Evolutionary conservation across 345 rosid genomes (phyloP).

Genomic region (Zanthoxylum bungeanum): DNA sequence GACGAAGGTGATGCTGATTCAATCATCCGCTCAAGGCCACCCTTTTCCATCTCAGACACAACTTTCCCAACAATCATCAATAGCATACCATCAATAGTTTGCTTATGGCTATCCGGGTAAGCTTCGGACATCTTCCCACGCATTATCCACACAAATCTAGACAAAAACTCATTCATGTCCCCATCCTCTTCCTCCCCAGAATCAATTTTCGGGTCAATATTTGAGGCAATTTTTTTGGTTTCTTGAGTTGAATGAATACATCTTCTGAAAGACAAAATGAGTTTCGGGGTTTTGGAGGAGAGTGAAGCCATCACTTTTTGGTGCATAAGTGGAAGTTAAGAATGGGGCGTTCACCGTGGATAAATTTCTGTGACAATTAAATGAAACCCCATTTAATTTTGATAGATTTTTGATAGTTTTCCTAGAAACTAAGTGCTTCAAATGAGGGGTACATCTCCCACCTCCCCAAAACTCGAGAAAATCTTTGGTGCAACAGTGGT

Average conservation of each 20-base stretch:
- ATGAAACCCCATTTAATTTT: slow-evolving; percentile 21
- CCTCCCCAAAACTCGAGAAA: too few species aligned
- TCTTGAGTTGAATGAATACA: slow-evolving; percentile 38
- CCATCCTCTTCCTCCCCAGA: slow-evolving; percentile 48
- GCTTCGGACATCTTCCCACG: slow-evolving; percentile 62
- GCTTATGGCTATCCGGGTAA: slow-evolving; percentile 55
- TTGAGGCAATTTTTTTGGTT: slow-evolving; percentile 24
- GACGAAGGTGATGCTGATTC: slow-evolving; percentile 29
- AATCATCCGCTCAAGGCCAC: slow-evolving; percentile 42
- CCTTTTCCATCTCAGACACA: slow-evolving; percentile 65
- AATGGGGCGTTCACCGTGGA: slow-evolving; percentile 25
- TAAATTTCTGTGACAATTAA: slow-evolving; percentile 15
- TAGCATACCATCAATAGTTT: slow-evolving; percentile 70
- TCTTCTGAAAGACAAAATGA: slow-evolving; percentile 26
- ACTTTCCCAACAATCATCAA: slow-evolving; percentile 67
- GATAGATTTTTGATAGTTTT: slow-evolving; percentile 33
- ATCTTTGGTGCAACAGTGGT: too few species aligned
- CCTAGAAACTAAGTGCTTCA: slow-evolving; percentile 39
- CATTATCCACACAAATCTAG: slow-evolving; percentile 81
- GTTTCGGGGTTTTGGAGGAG: slow-evolving; percentile 11
- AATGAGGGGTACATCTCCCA: too few species aligned
- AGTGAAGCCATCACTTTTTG: slow-evolving; percentile 15
- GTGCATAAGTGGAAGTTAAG: slow-evolving; percentile 12
- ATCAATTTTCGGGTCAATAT: slow-evolving; percentile 19
- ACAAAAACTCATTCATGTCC: slow-evolving; percentile 65